phyloP scores from a whole-genome alignment of 352 stramenopile species.

The Phytophthora podocarpi region DNA sequence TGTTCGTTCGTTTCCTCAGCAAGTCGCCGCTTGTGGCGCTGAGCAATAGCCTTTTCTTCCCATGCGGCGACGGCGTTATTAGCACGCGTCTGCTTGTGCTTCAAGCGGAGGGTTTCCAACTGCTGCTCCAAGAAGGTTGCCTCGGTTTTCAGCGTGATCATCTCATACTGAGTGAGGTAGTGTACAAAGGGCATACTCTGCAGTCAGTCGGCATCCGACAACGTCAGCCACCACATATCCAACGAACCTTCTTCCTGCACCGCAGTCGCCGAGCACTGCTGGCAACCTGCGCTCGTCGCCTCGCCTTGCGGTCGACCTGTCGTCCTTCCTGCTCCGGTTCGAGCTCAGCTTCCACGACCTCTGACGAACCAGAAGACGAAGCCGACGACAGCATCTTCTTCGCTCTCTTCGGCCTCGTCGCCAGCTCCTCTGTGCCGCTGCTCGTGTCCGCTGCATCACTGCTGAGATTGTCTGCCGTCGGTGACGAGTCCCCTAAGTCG shows the following conservation, averaged over 20 bases:
- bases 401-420: background rate
- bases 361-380: conserved; percentile 2
- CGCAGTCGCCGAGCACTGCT: conserved; percentile 55
- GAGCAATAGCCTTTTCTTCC: conserved; percentile 49
- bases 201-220: background rate
- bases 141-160: conserved; percentile 46
- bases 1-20: conserved; percentile 31
- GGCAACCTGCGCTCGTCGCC: conserved; percentile 49
- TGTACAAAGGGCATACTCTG: too few species aligned
- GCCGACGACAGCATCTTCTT: conserved; percentile 11
- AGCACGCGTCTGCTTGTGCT: conserved; percentile 42
- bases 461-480: background rate
- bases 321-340: conserved; percentile 16
- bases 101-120: conserved; percentile 38
- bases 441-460: conserved; percentile 8
- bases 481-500: conserved; percentile 1
- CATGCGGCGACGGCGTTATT: conserved; percentile 36
- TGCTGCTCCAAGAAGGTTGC: conserved; percentile 45
- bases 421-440: conserved; percentile 7
- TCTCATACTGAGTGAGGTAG: conserved; percentile 37
- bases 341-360: conserved; percentile 6
- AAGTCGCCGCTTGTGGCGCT: conserved; percentile 46
- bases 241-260: conserved; percentile 48
- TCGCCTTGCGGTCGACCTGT: conserved; percentile 37
- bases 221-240: background rate